These are phyloP conservation scores for Cadophora gregata DNA, from an alignment of 2,329 filamentous ascomycete species.

Conservation along the genomic window DNA sequence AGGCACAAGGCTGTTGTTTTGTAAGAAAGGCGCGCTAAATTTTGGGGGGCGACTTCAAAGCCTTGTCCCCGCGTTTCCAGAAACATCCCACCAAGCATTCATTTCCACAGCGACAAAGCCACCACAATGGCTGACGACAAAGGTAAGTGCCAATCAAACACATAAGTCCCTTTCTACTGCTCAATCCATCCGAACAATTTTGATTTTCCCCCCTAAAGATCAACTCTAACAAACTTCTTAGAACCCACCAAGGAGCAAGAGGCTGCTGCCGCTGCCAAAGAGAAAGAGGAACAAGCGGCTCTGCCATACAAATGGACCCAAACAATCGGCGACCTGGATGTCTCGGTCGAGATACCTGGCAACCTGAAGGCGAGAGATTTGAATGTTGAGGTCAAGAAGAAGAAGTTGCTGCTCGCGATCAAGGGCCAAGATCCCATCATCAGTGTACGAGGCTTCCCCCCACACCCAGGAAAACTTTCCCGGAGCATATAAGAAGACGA, in stretches of 20 bases:
- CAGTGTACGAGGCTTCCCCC: constrained; percentile 59
- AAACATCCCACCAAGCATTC: constrained; percentile 29
- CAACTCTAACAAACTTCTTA: constrained; percentile 19
- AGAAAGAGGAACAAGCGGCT: constrained; percentile 84
- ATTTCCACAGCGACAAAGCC: constrained; percentile 14
- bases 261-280: constrained; percentile 68
- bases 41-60: constrained; percentile 33
- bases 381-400: constrained; percentile 81
- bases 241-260: constrained; percentile 55
- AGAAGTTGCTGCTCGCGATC: constrained; percentile 76
- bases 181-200: neutral
- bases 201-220: neutral
- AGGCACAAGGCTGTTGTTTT: constrained; percentile 28
- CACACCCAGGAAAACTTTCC: neutral
- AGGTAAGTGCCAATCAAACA: constrained; percentile 27
- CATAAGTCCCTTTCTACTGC: neutral
- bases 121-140: constrained; percentile 38
- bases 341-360: constrained; percentile 77
- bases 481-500: neutral
- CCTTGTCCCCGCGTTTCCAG: constrained; percentile 31
- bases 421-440: constrained; percentile 90
- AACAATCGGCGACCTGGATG: constrained; percentile 85
- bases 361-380: constrained; percentile 87
- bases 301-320: constrained; percentile 98
- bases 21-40: constrained; percentile 23